Conservation (phyloP, 345 rosid genomes). For the Populus ilicifolia region DNA sequence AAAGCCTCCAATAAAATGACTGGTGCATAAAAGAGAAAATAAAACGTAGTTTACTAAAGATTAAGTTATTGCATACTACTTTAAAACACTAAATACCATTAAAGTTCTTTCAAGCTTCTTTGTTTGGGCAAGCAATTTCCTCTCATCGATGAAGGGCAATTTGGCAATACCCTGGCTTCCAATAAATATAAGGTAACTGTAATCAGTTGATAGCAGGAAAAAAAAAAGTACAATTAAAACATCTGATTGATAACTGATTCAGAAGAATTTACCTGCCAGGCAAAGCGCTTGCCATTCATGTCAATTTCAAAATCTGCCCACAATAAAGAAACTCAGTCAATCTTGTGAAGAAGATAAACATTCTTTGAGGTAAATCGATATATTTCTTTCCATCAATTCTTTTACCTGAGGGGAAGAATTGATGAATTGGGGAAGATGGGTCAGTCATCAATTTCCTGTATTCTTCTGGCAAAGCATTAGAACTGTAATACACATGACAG, state of each 20-base stretch:
- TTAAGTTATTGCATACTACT: not conserved
- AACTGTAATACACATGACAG: constrained; percentile 47
- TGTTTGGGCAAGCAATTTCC: constrained; percentile 67
- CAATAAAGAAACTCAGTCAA: constrained; percentile 10
- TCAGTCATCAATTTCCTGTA: constrained; percentile 80
- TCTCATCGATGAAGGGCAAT: constrained; percentile 91
- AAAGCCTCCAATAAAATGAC: not conserved
- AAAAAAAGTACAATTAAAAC: not conserved
- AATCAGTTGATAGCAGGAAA: not conserved
- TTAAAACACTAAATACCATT: constrained; percentile 51
- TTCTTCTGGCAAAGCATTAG: constrained; percentile 78
- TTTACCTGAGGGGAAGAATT: constrained; percentile 83
- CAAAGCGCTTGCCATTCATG: constrained; percentile 96
- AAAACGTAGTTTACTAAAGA: not conserved
- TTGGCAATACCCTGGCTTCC: constrained; percentile 78
- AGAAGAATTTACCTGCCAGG: constrained; percentile 79
- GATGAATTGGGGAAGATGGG: constrained; percentile 66
- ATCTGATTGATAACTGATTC: not conserved
- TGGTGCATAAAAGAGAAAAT: not conserved
- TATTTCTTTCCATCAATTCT: not conserved
- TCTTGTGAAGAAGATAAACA: not conserved
- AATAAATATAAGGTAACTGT: constrained; percentile 14
- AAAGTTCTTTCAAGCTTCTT: constrained; percentile 72
- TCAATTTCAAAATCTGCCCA: constrained; percentile 87
- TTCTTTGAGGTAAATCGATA: constrained; percentile 5